Conservation (phyloP, 441 rosid genomes). For the Eruca vesicaria region DNA sequence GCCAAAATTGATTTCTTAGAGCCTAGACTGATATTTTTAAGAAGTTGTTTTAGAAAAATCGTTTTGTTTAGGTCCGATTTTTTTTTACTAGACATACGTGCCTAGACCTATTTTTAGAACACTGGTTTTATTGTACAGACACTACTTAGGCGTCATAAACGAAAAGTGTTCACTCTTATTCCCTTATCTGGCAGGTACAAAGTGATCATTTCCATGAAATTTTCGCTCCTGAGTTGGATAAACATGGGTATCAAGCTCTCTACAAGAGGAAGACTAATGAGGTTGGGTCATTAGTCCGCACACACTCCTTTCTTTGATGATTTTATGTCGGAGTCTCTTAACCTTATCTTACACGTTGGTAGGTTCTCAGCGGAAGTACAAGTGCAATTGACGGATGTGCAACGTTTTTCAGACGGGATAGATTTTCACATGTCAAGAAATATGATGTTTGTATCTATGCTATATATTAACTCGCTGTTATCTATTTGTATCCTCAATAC, state of each 20-base stretch:
- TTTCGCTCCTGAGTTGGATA: slow-evolving; percentile 93
- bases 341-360: slow-evolving; percentile 11
- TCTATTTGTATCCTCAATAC: slow-evolving; percentile 9
- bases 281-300: slow-evolving; percentile 46
- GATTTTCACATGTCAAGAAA: slow-evolving; percentile 96
- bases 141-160: not conserved
- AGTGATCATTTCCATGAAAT: slow-evolving; percentile 91
- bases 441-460: slow-evolving; percentile 72
- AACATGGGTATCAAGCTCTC: slow-evolving; percentile 96
- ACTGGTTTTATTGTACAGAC: not conserved
- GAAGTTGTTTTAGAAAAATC: not conserved
- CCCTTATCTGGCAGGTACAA: slow-evolving; percentile 71
- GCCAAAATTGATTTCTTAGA: not conserved
- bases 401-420: slow-evolving; percentile 97
- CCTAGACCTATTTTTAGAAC: not conserved
- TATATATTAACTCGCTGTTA: not conserved
- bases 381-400: slow-evolving; percentile 91
- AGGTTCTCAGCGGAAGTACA: slow-evolving; percentile 82
- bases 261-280: slow-evolving; percentile 94
- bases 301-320: slow-evolving; percentile 1
- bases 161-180: not conserved
- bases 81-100: not conserved
- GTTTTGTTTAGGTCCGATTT: not conserved
- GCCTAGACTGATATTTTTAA: not conserved
- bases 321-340: not conserved